A percentile compares a stretch with the other conserved stretches of the same genome.
Evolutionary conservation across 208 protist species (phyloP).

Genomic region (Porcisia deanei): DNA sequence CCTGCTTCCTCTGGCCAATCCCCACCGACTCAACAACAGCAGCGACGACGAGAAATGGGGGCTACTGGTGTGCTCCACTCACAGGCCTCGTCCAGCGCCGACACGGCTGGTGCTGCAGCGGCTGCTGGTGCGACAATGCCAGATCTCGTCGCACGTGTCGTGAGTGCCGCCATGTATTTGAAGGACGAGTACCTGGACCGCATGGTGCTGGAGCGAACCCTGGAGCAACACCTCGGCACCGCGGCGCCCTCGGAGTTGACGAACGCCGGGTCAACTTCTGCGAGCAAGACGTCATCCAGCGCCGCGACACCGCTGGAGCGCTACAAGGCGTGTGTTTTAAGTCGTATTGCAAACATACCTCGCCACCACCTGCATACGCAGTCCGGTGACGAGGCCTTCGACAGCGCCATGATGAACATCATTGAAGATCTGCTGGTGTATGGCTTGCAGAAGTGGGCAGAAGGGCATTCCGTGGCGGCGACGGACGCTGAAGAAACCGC

Average conservation of each 20-base stretch:
- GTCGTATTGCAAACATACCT: slow-evolving; percentile 27
- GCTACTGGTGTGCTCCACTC: neutral
- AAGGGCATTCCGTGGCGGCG: slow-evolving; percentile 4
- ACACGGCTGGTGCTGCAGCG: neutral
- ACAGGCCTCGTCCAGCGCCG: neutral
- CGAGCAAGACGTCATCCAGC: neutral
- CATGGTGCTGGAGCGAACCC: slow-evolving; percentile 65
- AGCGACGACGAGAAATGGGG: neutral
- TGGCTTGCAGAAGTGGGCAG: slow-evolving; percentile 35
- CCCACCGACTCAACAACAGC: neutral
- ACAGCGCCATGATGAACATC: slow-evolving; percentile 73
- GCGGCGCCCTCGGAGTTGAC: slow-evolving; percentile 3
- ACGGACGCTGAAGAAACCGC: slow-evolving; percentile 7
- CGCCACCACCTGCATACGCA: slow-evolving; percentile 61
- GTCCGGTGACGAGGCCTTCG: slow-evolving; percentile 62
- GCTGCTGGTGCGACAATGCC: slow-evolving; percentile 30
- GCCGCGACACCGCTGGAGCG: slow-evolving; percentile 9
- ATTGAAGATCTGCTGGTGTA: slow-evolving; percentile 62
- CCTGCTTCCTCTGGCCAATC: slow-evolving; percentile 1
- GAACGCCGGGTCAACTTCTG: neutral
- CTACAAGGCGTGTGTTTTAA: slow-evolving; percentile 34
- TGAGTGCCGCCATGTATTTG: slow-evolving; percentile 62
- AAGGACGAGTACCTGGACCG: slow-evolving; percentile 91
- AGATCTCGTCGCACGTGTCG: slow-evolving; percentile 66
- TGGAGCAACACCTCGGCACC: slow-evolving; percentile 25